Base-by-base conservation (phyloP, 805 yeast species). In the Cyberlindnera lachancei region DNA sequence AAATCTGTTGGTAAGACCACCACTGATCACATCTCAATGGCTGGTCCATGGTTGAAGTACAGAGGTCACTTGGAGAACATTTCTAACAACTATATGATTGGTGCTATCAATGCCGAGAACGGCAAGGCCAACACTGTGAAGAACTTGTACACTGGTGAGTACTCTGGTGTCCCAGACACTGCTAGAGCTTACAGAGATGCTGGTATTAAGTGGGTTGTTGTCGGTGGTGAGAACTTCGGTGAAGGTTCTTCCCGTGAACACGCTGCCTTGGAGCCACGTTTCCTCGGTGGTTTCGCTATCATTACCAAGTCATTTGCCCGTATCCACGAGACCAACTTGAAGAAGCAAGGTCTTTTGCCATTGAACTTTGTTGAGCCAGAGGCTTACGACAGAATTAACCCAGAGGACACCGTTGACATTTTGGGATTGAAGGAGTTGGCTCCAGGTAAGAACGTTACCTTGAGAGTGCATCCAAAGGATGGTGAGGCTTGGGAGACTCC, bases 1-100 rank as follows among this genome's bases (percentile, higher is more conserved):
- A 90, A 92, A 73, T 84, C 96, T 50, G 70, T 80, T 44, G 97
- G 96, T 70, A 90, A 90, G 77, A 88, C 96, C 63, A 90, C 98
- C 55, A 90, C 98, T 53, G 98, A 90, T 72, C 98, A 90, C 71
- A 90, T 90, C 57, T 90, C 97, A 56, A 88, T 86, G 94, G 98
- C 98, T 59, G 98, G 98, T 70, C 96, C 97, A 60, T 90, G 98
- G 98, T 83, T 90, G 76, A 90, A 90, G 73, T 90, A 90, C 90
- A 85, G 96, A 75, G 98, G 98, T 68, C 98, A 90, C 73, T 75
- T 90, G 71, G 90, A 87, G 73, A 90, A 90, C 80, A 92, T 90
- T 60, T 87, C 96, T 50, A 87, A 90, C 78, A 90, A 92, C 76
- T 90, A 92, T 72, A 88, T 90, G 95, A 90, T 90, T 73, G 98